phyloP scores from a whole-genome alignment of 331 rosid species.

The Ulmus americana region DNA sequence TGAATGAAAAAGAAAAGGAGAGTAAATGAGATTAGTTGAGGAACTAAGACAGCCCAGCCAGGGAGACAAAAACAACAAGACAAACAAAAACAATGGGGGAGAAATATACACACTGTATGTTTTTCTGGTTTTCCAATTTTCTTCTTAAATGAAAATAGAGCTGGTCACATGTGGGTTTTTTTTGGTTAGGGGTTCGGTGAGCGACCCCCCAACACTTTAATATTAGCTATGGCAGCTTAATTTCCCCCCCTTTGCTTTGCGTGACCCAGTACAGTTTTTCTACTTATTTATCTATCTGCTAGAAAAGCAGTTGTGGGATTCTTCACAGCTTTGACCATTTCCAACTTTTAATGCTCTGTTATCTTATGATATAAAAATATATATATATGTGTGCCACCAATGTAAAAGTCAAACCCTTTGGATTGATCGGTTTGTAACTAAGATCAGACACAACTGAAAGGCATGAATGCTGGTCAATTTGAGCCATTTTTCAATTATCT shows the following conservation, averaged over 20 bases:
- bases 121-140: background rate
- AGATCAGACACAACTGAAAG: constrained; percentile 8
- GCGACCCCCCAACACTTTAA: constrained; percentile 48
- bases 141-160: constrained; percentile 27
- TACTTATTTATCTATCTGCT: background rate
- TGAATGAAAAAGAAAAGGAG: constrained; percentile 36
- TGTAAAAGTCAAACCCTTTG: constrained; percentile 10
- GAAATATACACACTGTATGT: constrained; percentile 1
- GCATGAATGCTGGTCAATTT: background rate
- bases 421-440: background rate
- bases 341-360: constrained; percentile 16
- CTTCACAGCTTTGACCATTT: constrained; percentile 35
- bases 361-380: background rate
- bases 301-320: constrained; percentile 32
- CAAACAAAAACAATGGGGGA: background rate
- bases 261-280: constrained; percentile 8
- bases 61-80: background rate
- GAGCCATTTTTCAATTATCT: background rate
- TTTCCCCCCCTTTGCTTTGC: constrained; percentile 26
- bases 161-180: constrained; percentile 37
- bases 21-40: constrained; percentile 87
- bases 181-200: constrained; percentile 54
- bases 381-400: constrained; percentile 7
- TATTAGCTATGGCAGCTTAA: background rate
- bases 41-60: constrained; percentile 31